phyloP scores from a whole-genome alignment of 495 filamentous ascomycete genomes.

The Filosporella fistucella region DNA sequence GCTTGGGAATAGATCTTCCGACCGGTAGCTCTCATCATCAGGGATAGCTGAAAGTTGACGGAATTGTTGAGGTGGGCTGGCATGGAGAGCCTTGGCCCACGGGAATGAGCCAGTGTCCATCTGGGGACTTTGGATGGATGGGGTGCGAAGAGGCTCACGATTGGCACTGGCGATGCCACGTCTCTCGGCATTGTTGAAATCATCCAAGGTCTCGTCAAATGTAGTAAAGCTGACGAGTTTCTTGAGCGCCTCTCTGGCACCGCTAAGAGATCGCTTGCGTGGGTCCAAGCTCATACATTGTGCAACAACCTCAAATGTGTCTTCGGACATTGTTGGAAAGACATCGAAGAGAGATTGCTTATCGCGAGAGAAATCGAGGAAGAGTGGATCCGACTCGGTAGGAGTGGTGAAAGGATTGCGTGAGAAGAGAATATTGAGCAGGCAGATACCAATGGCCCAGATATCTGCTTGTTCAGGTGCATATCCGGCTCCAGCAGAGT shows the following conservation, averaged over 20 bases:
- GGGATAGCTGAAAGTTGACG: constrained; percentile 84
- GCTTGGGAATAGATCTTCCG: constrained; percentile 84
- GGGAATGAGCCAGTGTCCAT: constrained; percentile 80
- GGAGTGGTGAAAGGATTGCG: constrained; percentile 91
- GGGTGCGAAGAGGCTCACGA: constrained; percentile 92
- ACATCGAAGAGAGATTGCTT: constrained; percentile 95
- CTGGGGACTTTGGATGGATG: constrained; percentile 86
- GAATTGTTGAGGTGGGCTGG: constrained; percentile 63
- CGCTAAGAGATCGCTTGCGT: constrained; percentile 75
- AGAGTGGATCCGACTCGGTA: constrained; percentile 80
- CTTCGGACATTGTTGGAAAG: constrained; percentile 97
- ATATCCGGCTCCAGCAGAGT: constrained; percentile 79
- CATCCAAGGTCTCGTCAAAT: constrained; percentile 84
- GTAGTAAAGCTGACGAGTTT: constrained; percentile 89
- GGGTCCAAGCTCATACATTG: constrained; percentile 89
- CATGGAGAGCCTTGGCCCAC: constrained; percentile 88
- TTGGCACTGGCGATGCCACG: constrained; percentile 73
- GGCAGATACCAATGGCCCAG: constrained; percentile 93
- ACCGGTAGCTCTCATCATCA: constrained; percentile 54
- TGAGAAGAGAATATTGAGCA: constrained; percentile 93
- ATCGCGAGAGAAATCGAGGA: constrained; percentile 86
- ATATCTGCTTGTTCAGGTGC: constrained; percentile 91
- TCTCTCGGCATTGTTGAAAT: constrained; percentile 84
- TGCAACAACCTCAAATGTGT: constrained; percentile 88
- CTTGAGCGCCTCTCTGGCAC: constrained; percentile 68